These are phyloP conservation scores for Phytopythium vexans DNA, from an alignment of 352 stramenopile genomes.

Conservation along the genomic window DNA sequence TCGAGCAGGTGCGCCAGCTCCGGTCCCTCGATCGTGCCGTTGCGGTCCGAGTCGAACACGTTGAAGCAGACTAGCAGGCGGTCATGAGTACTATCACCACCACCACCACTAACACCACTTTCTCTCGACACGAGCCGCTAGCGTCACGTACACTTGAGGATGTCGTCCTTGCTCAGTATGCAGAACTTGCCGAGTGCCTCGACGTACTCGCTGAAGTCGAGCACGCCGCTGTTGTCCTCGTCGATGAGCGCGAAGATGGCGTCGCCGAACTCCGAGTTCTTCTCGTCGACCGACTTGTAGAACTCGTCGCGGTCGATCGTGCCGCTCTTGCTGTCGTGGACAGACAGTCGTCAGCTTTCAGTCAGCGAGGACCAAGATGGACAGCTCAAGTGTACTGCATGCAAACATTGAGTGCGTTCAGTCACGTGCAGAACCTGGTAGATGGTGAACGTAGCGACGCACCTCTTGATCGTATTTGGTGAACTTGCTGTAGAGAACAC, in stretches of 20 bases:
- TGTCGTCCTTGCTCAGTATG: conserved; percentile 67
- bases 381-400: neutral
- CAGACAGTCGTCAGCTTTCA: too few species aligned
- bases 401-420: neutral
- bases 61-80: conserved; percentile 71
- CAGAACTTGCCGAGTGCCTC: conserved; percentile 77
- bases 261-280: conserved; percentile 67
- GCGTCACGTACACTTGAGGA: conserved; percentile 53
- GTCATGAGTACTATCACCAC: too few species aligned
- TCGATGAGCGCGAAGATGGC: conserved; percentile 74
- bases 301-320: conserved; percentile 71
- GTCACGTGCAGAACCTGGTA: neutral
- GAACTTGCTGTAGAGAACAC: conserved; percentile 51
- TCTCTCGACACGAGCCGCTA: neutral
- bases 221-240: conserved; percentile 63
- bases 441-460: neutral
- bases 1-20: conserved; percentile 64
- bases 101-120: too few species aligned
- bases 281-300: conserved; percentile 65
- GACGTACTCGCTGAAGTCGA: conserved; percentile 78
- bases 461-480: conserved; percentile 70
- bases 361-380: neutral
- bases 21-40: conserved; percentile 66
- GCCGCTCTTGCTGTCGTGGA: conserved; percentile 53
- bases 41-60: conserved; percentile 68